Percentiles rank a stretch among this genome's conserved stretches.
Evolutionary conservation across 345 rosid species (phyloP).

Genomic region (Laguncularia racemosa): DNA sequence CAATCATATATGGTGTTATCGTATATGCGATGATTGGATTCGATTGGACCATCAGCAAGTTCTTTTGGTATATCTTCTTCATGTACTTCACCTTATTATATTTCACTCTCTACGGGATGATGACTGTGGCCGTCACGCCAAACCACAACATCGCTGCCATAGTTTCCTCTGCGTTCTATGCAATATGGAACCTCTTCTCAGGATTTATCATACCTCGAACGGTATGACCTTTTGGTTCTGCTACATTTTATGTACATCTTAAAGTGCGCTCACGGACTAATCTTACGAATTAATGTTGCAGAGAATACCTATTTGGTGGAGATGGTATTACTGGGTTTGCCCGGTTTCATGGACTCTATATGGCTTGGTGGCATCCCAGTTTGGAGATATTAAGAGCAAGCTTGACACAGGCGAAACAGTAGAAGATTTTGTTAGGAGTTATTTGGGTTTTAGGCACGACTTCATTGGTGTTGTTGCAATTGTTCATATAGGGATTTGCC

Average conservation of each 20-base stretch:
- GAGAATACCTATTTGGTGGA: slow-evolving; percentile 68
- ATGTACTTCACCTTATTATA: slow-evolving; percentile 56
- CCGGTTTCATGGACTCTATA: slow-evolving; percentile 52
- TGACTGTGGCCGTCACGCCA: slow-evolving; percentile 56
- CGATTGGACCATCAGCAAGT: slow-evolving; percentile 38
- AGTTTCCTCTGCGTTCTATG: slow-evolving; percentile 35
- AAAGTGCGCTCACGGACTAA: too few species aligned
- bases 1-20: slow-evolving; percentile 38
- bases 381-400: slow-evolving; percentile 32
- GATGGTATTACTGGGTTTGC: slow-evolving; percentile 58
- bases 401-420: slow-evolving; percentile 43
- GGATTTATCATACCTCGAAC: slow-evolving; percentile 50
- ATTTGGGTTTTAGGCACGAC: slow-evolving; percentile 54
- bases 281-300: slow-evolving; percentile 7
- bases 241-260: too few species aligned
- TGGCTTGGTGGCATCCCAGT: slow-evolving; percentile 48
- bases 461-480: slow-evolving; percentile 46
- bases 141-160: slow-evolving; percentile 47
- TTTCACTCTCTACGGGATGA: slow-evolving; percentile 64
- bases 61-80: slow-evolving; percentile 53
- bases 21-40: slow-evolving; percentile 62
- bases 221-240: slow-evolving; percentile 14
- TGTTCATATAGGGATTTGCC: slow-evolving; percentile 34
- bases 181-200: slow-evolving; percentile 56
- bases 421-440: slow-evolving; percentile 38